Evolutionary conservation across 495 filamentous ascomycete genomes (phyloP).

Genomic region (Lophium mytilinum): DNA sequence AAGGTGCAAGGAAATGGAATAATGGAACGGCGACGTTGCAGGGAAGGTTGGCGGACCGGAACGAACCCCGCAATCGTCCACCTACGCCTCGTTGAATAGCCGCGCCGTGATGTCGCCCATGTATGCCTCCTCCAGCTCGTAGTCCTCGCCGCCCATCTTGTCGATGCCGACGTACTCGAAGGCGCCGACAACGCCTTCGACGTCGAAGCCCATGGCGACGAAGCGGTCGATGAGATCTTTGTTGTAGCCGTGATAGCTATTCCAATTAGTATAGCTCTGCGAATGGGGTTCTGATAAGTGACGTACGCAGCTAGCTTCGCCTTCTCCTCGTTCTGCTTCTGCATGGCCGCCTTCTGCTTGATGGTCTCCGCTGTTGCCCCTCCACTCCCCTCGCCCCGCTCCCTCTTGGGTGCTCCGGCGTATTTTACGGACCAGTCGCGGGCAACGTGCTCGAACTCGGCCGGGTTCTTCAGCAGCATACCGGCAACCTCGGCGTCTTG

Average conservation of each 20-base stretch:
- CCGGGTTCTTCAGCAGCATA: conserved; percentile 74
- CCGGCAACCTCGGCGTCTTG: conserved; percentile 93
- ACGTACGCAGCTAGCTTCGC: conserved; percentile 34
- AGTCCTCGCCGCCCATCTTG: conserved; percentile 64
- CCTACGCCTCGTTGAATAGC: conserved; percentile 61
- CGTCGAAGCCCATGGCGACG: conserved; percentile 85
- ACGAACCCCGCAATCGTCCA: too few species aligned
- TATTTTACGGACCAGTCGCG: conserved; percentile 83
- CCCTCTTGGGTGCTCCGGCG: conserved; percentile 64
- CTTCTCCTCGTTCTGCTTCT: conserved; percentile 44
- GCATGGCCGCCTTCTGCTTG: conserved; percentile 36
- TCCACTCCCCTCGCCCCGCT: conserved; percentile 42
- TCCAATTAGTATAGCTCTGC: neutral
- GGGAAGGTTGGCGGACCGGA: too few species aligned
- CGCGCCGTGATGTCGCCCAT: conserved; percentile 84
- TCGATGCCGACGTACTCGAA: conserved; percentile 79
- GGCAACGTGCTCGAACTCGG: conserved; percentile 73
- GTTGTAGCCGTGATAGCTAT: conserved; percentile 83
- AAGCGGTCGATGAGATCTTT: conserved; percentile 83
- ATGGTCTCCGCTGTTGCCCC: conserved; percentile 37
- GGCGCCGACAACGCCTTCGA: conserved; percentile 77
- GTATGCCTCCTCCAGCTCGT: conserved; percentile 75
- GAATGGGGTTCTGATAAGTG: neutral
- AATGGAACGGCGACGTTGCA: too few species aligned
- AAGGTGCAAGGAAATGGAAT: too few species aligned